phyloP scores from a whole-genome alignment of 768 basidiomycete species.

The Trametes cinnabarina region DNA sequence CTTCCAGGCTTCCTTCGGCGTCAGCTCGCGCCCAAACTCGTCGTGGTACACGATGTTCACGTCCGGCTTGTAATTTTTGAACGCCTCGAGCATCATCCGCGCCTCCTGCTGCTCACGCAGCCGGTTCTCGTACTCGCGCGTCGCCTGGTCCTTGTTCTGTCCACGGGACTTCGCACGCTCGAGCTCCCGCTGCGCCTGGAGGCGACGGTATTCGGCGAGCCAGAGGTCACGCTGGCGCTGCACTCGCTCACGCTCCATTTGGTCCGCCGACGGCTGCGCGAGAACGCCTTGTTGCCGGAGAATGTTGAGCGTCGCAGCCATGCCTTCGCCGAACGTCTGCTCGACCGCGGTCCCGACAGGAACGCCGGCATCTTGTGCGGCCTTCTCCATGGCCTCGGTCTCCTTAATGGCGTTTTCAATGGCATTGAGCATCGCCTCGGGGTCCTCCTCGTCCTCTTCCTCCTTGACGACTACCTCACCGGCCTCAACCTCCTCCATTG shows the following conservation, averaged over 20 bases:
- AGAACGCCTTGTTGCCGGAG: slow-evolving; percentile 92
- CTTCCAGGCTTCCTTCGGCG: slow-evolving; percentile 98
- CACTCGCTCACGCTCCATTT: slow-evolving; percentile 70
- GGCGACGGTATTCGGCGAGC: slow-evolving; percentile 81
- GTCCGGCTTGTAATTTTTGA: slow-evolving; percentile 95
- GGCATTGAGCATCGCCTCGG: slow-evolving; percentile 73
- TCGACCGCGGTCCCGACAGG: slow-evolving; percentile 69
- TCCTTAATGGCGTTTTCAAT: slow-evolving; percentile 68
- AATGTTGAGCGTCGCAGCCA: slow-evolving; percentile 86
- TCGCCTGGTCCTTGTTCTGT: slow-evolving; percentile 85
- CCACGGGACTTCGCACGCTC: slow-evolving; percentile 78
- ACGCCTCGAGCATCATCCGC: slow-evolving; percentile 73
- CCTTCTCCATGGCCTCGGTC: slow-evolving; percentile 54
- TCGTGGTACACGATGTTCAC: slow-evolving; percentile 96
- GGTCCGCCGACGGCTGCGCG: slow-evolving; percentile 59
- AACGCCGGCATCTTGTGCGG: slow-evolving; percentile 34
- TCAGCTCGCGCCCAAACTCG: slow-evolving; percentile 85
- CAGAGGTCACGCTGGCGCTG: slow-evolving; percentile 87
- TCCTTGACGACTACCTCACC: slow-evolving; percentile 85
- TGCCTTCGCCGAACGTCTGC: slow-evolving; percentile 76
- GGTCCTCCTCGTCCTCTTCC: slow-evolving; percentile 69
- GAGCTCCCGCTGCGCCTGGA: slow-evolving; percentile 74
- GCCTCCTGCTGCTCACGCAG: slow-evolving; percentile 90
- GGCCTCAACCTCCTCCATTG: slow-evolving; percentile 73
- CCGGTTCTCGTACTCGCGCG: slow-evolving; percentile 92